Base-by-base conservation (phyloP, 768 basidiomycete species). In the Inosperma sp. region DNA sequence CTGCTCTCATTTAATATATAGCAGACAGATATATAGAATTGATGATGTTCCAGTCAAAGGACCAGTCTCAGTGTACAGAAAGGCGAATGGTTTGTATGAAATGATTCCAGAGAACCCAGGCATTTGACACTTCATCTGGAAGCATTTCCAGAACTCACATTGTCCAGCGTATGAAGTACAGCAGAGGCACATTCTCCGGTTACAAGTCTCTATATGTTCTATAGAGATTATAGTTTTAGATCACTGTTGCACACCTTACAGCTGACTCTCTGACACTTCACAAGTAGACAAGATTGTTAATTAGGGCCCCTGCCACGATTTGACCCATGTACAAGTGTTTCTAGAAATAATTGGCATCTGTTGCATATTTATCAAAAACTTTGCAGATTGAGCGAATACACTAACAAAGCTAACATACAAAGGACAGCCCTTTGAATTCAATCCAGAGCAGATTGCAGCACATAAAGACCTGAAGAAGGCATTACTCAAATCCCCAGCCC, bases 91-190 rank as follows among this genome's bases (percentile, higher is more conserved):
- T 7, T 53, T 60, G 0, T 67, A 42, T 10, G 12, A 64, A 29
- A 40, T 33, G 0, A 42, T 64, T 1, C 39, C 49, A 13, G 56
- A 62, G 17, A 66, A 66, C 25, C 30, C 54, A 0, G 59, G 55
- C 0, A 67, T 65, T 10, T 46, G 58, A 3, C 37, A 57, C 0
- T 77, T 77, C 39, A 59, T 75, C 0, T 73, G 64, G 60, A 67
- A 75, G 40, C 65, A 72, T 36, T 53, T 65, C 1, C 3, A 30
- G 1, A 55, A 62, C 22, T 25, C 31, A 63, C 0, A 51, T 73
- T 2, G 21, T 70, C 1, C 65, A 70, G 9, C 25, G 56, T 0
- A 55, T 71, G 5, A 58, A 65, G 25, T 60, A 67, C 31, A 48
- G 59, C 0, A 63, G 68, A 0, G 59, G 53, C 0, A 73, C 66